Evolutionary conservation across 345 rosid species (phyloP).

Genomic region (Psidium guajava): DNA sequence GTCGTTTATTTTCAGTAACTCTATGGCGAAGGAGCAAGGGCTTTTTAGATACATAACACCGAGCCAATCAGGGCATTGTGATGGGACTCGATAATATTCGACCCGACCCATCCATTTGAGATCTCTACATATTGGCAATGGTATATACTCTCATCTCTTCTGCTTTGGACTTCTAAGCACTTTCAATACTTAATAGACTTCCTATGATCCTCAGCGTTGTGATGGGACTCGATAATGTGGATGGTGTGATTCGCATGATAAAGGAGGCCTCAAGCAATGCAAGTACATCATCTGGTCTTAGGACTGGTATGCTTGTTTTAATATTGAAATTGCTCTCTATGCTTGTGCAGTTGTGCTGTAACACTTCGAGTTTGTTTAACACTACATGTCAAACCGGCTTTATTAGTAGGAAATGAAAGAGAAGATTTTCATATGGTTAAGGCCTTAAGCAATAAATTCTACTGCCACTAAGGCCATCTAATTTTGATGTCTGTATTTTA

Average conservation of each 20-base stretch:
- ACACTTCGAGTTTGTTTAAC: neutral
- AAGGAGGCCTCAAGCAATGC: constrained; percentile 56
- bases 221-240: constrained; percentile 76
- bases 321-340: neutral
- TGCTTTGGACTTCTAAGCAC: neutral
- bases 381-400: neutral
- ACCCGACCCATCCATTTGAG: too few relatives aligned
- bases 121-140: neutral
- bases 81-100: too few relatives aligned
- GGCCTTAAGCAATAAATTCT: neutral
- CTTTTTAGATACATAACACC: constrained; percentile 46
- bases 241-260: constrained; percentile 50
- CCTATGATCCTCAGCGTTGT: constrained; percentile 41
- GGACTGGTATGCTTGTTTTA: constrained; percentile 30
- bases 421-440: neutral
- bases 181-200: neutral
- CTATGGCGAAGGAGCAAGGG: constrained; percentile 28
- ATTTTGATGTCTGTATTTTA: neutral
- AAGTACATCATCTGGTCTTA: constrained; percentile 52
- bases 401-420: neutral
- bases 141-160: neutral
- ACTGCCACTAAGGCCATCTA: neutral
- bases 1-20: constrained; percentile 11
- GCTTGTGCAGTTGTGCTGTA: neutral
- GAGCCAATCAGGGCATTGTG: constrained; percentile 13